phyloP scores from a whole-genome alignment of 495 filamentous ascomycete species.

The Hyphodiscus hymeniophilus region DNA sequence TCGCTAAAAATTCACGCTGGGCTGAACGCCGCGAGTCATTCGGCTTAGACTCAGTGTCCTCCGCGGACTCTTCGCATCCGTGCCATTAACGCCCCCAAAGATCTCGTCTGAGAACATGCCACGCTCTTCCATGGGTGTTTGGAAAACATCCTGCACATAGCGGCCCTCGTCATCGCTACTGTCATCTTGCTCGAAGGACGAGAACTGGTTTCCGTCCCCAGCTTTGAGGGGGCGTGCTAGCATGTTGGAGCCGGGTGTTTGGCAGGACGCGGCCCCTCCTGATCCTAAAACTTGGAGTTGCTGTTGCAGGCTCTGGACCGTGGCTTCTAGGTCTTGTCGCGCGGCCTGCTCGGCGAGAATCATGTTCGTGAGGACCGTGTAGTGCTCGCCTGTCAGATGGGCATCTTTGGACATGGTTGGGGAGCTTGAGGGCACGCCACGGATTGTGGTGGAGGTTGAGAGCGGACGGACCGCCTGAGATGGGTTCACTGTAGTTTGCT shows the following conservation, averaged over 20 bases:
- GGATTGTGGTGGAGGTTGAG: slow-evolving; percentile 23
- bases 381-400: slow-evolving; percentile 26
- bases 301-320: slow-evolving; percentile 39
- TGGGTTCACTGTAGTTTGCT: slow-evolving; percentile 25
- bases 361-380: slow-evolving; percentile 31
- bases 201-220: slow-evolving; percentile 15
- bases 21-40: slow-evolving; percentile 26
- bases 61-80: slow-evolving; percentile 31
- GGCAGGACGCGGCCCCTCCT: slow-evolving; percentile 18
- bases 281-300: slow-evolving; percentile 24
- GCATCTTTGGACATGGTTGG: slow-evolving; percentile 30
- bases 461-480: slow-evolving; percentile 21
- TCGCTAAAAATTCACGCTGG: slow-evolving; percentile 3
- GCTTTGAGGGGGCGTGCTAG: slow-evolving; percentile 12
- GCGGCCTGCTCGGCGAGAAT: slow-evolving; percentile 41
- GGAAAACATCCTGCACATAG: slow-evolving; percentile 30
- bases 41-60: slow-evolving; percentile 43
- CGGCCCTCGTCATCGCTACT: slow-evolving; percentile 16
- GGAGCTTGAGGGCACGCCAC: slow-evolving; percentile 25
- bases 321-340: slow-evolving; percentile 39
- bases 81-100: slow-evolving; percentile 35
- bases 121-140: slow-evolving; percentile 35
- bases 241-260: slow-evolving; percentile 26
- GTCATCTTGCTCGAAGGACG: slow-evolving; percentile 16
- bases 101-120: slow-evolving; percentile 30